Conservation (phyloP, 305 asterid genomes). For the Fraxinus dipetala region DNA sequence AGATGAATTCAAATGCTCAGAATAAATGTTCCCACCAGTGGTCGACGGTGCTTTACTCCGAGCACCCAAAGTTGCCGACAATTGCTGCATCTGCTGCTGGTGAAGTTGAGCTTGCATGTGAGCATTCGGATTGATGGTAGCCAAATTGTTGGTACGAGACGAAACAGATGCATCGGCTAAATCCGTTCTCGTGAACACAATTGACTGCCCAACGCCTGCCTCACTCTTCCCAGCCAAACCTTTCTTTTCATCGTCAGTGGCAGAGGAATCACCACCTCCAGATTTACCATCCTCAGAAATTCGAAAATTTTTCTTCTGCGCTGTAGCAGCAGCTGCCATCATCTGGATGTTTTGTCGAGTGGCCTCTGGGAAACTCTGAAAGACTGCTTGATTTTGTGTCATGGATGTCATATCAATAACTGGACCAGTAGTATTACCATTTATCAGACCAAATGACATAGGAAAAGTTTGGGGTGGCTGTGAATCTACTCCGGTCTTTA, state of each 20-base stretch:
- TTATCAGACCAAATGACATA: conserved; percentile 42
- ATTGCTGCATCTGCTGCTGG: conserved; percentile 38
- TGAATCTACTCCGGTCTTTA: conserved; percentile 48
- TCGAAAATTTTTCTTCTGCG: conserved; percentile 46
- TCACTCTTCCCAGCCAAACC: conserved; percentile 36
- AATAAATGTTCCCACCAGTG: conserved; percentile 49
- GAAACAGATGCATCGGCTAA: conserved; percentile 43
- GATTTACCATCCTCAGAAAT: conserved; percentile 52
- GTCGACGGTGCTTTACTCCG: conserved; percentile 50
- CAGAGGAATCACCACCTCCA: conserved; percentile 46
- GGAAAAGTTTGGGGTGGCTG: conserved; percentile 41
- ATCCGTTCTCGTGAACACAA: conserved; percentile 69
- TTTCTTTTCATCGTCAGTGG: conserved; percentile 66
- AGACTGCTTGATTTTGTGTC: conserved; percentile 47
- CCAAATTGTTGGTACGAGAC: conserved; percentile 32
- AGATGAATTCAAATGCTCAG: conserved; percentile 63
- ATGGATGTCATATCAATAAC: conserved; percentile 40
- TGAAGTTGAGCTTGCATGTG: conserved; percentile 48
- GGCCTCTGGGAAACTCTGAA: conserved; percentile 42
- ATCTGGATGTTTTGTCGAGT: conserved; percentile 40
- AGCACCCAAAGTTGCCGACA: conserved; percentile 23
- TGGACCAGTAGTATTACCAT: conserved; percentile 32
- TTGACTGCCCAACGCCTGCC: conserved; percentile 51
- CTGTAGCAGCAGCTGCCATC: conserved; percentile 25
- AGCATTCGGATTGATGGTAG: conserved; percentile 36